Evolutionary conservation across 129 eudicot species (phyloP), one percentile per base, ranked within the genome.

Genomic region (Artemisia annua): DNA sequence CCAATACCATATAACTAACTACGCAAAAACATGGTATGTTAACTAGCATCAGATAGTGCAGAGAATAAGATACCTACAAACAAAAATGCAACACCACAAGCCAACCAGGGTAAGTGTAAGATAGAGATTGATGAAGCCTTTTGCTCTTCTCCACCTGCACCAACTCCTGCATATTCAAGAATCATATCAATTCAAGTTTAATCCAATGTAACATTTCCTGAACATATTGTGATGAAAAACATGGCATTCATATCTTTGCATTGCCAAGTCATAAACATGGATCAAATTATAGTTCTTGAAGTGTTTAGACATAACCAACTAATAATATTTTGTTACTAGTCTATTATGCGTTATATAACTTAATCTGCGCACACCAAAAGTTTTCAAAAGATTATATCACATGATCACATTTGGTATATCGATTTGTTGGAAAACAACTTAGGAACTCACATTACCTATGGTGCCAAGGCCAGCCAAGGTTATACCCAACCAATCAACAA

Each of bases 141-240:
- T 81, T 95, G 99, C 73, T 95, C 99, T 86, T 95, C 99, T 67
- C 99, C 99, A 77, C 99, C 99, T 70, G 97, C 99, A 66, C 99
- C 99, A 74, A 94, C 96, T 78, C 97, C 99, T 94, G 83, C 68
- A 83, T 35, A 72, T 81, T 16, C 58, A 66, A 52, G 19, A 49
- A 56, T 9, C 54, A 66, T 64, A 14, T 59, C 48, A 11, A 54
- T 32, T 72, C 26, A 44, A 24, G 1, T 43, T 56, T 56, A n/a
- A 48, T 14, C 59, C 46, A 14, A 44, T 9, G n/a, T 2, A 14
- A 55, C 24, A 44, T 52, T 51, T 52, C 7, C 67, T 46, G 50
- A 43, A 57, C 5, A 55, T 26, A 15, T 46, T 26, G 35, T 75
- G 18, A 67, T n/a, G 59, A 75, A 56, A 67, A 56, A 15, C 57